A percentile compares a stretch with the other conserved stretches of the same genome.
These are phyloP conservation scores for Schoenoplectus triqueter DNA, from an alignment of 202 grass and related monocot species.

Conservation along the genomic window DNA sequence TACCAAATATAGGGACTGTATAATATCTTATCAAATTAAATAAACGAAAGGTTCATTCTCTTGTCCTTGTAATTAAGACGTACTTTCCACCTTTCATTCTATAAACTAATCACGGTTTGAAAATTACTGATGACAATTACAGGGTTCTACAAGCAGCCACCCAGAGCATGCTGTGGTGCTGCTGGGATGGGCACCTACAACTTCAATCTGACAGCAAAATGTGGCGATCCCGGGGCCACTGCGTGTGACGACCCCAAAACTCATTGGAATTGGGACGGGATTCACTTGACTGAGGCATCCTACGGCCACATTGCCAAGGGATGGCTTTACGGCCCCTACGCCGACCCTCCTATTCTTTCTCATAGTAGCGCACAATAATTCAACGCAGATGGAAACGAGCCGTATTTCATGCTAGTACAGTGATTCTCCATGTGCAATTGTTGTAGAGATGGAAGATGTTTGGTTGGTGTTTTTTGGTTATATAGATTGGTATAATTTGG, in stretches of 20 bases:
- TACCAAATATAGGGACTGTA: neutral
- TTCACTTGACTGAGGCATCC: constrained; percentile 75
- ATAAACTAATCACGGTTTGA: neutral
- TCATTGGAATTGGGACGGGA: constrained; percentile 87
- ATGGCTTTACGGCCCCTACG: constrained; percentile 88
- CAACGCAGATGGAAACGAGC: neutral
- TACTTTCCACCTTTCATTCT: neutral
- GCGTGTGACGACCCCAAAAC: constrained; percentile 57
- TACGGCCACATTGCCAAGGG: constrained; percentile 86
- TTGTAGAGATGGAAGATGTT: constrained; percentile 7
- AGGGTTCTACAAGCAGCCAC: constrained; percentile 58
- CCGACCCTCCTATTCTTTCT: constrained; percentile 70
- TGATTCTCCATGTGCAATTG: constrained; percentile 2
- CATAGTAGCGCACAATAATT: neutral
- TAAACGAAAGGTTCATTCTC: neutral
- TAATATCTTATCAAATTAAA: neutral
- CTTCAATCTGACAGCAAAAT: constrained; percentile 77
- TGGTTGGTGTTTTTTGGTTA: neutral
- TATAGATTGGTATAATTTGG: too few species aligned
- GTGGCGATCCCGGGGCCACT: constrained; percentile 58
- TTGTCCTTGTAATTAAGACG: neutral
- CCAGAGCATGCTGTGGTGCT: constrained; percentile 65
- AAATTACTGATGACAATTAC: neutral
- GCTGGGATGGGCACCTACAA: constrained; percentile 60
- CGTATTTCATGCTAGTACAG: neutral